Evolutionary conservation across 805 yeast genomes (phyloP).

Genomic region (Candida andamanensis): DNA sequence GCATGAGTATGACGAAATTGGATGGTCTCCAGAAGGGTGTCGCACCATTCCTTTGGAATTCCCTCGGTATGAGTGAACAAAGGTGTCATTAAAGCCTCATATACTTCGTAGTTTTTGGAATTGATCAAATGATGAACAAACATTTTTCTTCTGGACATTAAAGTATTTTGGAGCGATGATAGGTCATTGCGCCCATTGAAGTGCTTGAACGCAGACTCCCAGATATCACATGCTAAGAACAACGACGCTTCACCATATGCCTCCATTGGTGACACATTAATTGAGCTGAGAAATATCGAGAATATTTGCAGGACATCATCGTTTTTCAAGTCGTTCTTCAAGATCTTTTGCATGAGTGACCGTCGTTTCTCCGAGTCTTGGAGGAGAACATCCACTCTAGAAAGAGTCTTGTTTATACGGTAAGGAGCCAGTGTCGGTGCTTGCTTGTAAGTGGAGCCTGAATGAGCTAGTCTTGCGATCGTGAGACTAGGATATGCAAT

Average conservation of each 20-base stretch:
- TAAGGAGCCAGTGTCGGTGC: too few species aligned
- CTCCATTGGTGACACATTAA: too few species aligned
- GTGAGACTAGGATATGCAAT: too few species aligned
- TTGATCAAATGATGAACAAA: constrained; percentile 26
- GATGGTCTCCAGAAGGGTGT: constrained; percentile 18
- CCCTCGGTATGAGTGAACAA: constrained; percentile 5
- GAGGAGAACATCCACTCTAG: too few species aligned
- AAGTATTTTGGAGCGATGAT: constrained; percentile 12
- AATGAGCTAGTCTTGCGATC: too few species aligned
- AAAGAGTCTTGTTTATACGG: too few species aligned
- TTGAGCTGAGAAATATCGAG: too few species aligned
- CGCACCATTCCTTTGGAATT: constrained; percentile 16
- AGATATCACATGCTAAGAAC: constrained; percentile 14
- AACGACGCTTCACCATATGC: neutral
- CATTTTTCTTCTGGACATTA: constrained; percentile 16
- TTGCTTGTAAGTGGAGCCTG: too few species aligned
- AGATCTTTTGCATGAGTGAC: too few species aligned
- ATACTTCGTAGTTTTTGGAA: constrained; percentile 18
- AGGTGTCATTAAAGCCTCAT: constrained; percentile 16
- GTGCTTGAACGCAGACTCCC: constrained; percentile 18
- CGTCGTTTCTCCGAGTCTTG: too few species aligned
- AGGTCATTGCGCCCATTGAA: constrained; percentile 2
- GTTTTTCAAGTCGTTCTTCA: too few species aligned
- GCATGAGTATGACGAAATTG: constrained; percentile 13
- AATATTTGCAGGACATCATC: too few species aligned